Evolutionary conservation across 331 rosid species (phyloP).

Genomic region (Malus hybrid): DNA sequence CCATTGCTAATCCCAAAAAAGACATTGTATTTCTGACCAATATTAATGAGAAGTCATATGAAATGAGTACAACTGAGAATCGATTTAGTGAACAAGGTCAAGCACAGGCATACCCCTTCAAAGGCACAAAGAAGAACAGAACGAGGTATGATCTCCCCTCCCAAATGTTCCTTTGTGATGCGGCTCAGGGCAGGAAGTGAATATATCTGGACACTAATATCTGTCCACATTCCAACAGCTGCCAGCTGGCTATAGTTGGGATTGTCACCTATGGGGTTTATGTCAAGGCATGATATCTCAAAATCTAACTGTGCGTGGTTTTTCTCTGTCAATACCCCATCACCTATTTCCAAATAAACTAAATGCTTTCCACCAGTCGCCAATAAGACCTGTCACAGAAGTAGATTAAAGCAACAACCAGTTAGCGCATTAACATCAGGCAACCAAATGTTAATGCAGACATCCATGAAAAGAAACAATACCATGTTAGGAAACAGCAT

Average conservation of each 20-base stretch:
- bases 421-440: background rate
- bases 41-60: background rate
- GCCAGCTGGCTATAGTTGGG: slow-evolving; percentile 71
- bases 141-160: slow-evolving; percentile 94
- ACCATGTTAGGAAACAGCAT: background rate
- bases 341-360: slow-evolving; percentile 77
- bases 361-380: slow-evolving; percentile 89
- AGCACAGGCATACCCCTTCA: slow-evolving; percentile 71
- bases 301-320: slow-evolving; percentile 61
- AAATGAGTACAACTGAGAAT: background rate
- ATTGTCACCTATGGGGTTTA: slow-evolving; percentile 81
- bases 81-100: slow-evolving; percentile 5
- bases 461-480: background rate
- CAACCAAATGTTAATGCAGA: background rate
- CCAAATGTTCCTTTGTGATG: slow-evolving; percentile 76
- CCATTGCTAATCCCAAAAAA: background rate
- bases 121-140: slow-evolving; percentile 94
- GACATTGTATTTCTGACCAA: background rate
- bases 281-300: slow-evolving; percentile 87
- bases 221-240: slow-evolving; percentile 97
- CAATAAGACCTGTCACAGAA: slow-evolving; percentile 68
- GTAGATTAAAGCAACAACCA: background rate
- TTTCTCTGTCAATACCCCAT: slow-evolving; percentile 50
- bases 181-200: slow-evolving; percentile 77
- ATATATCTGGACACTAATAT: slow-evolving; percentile 73